Base-by-base conservation (phyloP, 805 yeast genomes). In the Kockiozyma suomiensis region DNA sequence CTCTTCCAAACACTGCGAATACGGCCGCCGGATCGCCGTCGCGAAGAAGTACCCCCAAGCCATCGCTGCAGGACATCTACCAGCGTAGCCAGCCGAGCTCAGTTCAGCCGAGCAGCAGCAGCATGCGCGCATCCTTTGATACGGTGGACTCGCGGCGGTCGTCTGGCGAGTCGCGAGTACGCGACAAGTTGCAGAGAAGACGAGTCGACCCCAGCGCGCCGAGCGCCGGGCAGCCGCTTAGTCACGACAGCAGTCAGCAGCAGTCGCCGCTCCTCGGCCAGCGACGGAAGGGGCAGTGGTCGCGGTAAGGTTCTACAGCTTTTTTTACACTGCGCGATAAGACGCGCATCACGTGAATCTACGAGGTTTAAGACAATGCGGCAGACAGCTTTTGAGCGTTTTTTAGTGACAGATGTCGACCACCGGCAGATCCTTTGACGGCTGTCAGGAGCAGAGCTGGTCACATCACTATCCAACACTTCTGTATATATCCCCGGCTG, bases 51-150 rank as follows among this genome's bases (percentile, higher is more conserved):
- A 41, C 54, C 19, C 59, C 57, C 46, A 56, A 51, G 30, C 58
- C 58, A 19, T 58, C 61, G 3, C 47, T 62, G 50, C 61, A 60
- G 37, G 66, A 62, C 41, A 38, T 62, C 30, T 62, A 62, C 50
- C 61, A 62, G 51, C 64, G 61, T 32, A 42, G 30, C 21, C 61
- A 46, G 40, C 43, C 35, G 26, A 38, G 37, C 45, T n/a, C 46
- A 23, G 23, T 32, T 17, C 15, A 13, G 19, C 30, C 23, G 8
- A 37, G 35, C 21, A 33, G 47, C 21, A 21, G 33, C 40, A 40
- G 52, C n/a, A 15, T 37, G 51, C 57, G 57, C 6, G 35, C 57
- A 12, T 37, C 51, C 21, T 26, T 45, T 28, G 65, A 58, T 28
- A 54, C 65, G 19, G 41, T 42, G 7, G 64, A 60, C 40, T 60